A percentile compares a stretch with the other conserved stretches of the same genome.
These are phyloP conservation scores for Echium plantagineum DNA, from an alignment of 257 asterid species.

Conservation along the genomic window DNA sequence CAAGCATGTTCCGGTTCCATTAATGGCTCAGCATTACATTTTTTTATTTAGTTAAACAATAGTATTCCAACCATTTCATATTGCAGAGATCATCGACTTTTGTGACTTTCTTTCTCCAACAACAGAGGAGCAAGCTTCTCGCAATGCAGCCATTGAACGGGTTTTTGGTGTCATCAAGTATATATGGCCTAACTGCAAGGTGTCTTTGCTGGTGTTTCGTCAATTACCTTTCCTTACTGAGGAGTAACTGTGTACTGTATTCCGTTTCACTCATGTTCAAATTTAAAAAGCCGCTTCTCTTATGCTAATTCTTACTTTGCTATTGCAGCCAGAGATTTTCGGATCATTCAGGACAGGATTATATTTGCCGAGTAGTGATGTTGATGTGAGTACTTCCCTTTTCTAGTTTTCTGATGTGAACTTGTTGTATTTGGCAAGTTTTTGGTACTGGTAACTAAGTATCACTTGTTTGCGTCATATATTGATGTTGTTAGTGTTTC, in stretches of 20 bases:
- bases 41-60: neutral
- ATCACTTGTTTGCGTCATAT: too few species aligned
- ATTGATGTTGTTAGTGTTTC: too few species aligned
- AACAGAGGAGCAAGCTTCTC: constrained; percentile 62
- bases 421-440: too few species aligned
- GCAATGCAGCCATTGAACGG: constrained; percentile 63
- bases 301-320: constrained; percentile 3
- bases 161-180: constrained; percentile 69
- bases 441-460: too few species aligned
- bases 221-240: neutral
- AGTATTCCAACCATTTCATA: neutral
- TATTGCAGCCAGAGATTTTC: constrained; percentile 76
- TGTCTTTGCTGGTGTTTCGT: constrained; percentile 10
- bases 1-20: neutral
- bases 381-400: constrained; percentile 53
- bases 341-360: constrained; percentile 96
- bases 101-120: constrained; percentile 90
- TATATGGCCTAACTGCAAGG: constrained; percentile 91
- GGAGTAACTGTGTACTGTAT: neutral
- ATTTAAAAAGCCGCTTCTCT: neutral
- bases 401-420: neutral
- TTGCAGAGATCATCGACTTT: constrained; percentile 87
- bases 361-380: constrained; percentile 92
- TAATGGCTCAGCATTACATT: too few species aligned
- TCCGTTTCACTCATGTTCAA: neutral